phyloP scores from a whole-genome alignment of 805 yeast genomes.

The Pichia nakasei region DNA sequence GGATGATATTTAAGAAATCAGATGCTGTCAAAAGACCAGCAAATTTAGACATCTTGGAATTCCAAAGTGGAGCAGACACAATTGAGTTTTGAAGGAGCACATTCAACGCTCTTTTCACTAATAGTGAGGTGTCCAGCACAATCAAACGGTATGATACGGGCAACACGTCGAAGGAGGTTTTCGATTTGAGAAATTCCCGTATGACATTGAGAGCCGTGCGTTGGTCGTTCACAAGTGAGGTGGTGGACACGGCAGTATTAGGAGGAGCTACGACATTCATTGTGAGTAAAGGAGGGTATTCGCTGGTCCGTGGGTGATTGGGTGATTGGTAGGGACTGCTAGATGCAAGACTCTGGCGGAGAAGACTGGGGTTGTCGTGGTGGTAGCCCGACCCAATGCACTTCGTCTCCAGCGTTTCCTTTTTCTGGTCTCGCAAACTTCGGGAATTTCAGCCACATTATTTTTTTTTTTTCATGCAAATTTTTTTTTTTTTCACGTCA shows the following conservation, averaged over 20 bases:
- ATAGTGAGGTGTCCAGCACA: conserved; percentile 83
- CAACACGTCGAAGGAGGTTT: conserved; percentile 91
- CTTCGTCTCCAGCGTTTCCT: no score
- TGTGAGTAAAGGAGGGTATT: no score
- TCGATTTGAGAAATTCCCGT: conserved; percentile 72
- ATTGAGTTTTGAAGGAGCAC: conserved; percentile 87
- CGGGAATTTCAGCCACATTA: neutral
- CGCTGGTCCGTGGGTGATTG: no score
- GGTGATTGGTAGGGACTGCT: no score
- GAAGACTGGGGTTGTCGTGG: no score
- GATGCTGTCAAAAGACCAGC: conserved; percentile 90
- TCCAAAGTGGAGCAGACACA: conserved; percentile 97
- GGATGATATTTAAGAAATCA: conserved; percentile 91
- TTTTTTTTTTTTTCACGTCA: neutral
- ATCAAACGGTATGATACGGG: conserved; percentile 92
- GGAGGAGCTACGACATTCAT: neutral
- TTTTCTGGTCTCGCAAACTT: no score
- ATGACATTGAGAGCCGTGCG: conserved; percentile 73
- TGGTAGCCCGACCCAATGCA: no score
- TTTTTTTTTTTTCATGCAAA: neutral
- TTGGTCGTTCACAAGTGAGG: conserved; percentile 40
- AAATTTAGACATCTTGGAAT: conserved; percentile 76
- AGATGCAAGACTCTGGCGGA: no score
- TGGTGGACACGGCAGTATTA: neutral
- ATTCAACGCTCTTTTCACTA: conserved; percentile 84